phyloP scores from a whole-genome alignment of 176 grass and related monocot genomes.

The Musa itinerans region DNA sequence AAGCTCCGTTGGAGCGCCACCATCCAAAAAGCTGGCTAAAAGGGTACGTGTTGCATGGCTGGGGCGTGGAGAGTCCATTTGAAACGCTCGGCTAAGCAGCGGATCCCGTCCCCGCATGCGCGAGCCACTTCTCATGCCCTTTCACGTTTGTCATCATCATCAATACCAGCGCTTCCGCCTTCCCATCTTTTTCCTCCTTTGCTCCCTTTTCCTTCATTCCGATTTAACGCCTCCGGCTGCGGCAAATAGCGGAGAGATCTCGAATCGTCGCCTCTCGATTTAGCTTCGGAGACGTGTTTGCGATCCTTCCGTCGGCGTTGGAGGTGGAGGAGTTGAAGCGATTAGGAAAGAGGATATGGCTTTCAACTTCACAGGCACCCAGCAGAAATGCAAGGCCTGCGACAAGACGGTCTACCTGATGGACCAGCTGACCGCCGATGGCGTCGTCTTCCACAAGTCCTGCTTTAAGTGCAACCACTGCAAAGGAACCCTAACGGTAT shows the following conservation, averaged over 20 bases:
- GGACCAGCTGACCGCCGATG: conserved; percentile 14
- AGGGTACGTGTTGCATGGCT: no score
- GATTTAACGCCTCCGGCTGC: not conserved
- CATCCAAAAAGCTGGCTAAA: no score
- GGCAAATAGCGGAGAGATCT: not conserved
- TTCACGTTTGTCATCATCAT: not conserved
- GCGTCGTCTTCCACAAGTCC: conserved; percentile 16
- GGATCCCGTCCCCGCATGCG: not conserved
- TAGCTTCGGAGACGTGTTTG: not conserved
- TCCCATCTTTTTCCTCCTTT: not conserved
- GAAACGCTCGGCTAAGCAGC: not conserved
- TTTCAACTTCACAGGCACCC: conserved; percentile 9
- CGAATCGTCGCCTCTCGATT: not conserved
- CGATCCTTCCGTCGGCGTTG: not conserved
- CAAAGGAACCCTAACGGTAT: conserved; percentile 15
- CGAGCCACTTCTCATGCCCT: not conserved
- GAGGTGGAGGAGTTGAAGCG: not conserved
- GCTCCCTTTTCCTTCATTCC: not conserved
- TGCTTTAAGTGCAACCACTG: conserved; percentile 22
- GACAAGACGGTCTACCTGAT: conserved; percentile 20
- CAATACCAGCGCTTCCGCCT: not conserved
- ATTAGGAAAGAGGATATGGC: not conserved
- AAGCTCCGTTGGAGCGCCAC: no score
- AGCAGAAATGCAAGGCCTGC: conserved; percentile 22
- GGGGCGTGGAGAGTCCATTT: no score